Base-by-base conservation (phyloP, 208 protist genomes). In the Wallacemonas sp. region DNA sequence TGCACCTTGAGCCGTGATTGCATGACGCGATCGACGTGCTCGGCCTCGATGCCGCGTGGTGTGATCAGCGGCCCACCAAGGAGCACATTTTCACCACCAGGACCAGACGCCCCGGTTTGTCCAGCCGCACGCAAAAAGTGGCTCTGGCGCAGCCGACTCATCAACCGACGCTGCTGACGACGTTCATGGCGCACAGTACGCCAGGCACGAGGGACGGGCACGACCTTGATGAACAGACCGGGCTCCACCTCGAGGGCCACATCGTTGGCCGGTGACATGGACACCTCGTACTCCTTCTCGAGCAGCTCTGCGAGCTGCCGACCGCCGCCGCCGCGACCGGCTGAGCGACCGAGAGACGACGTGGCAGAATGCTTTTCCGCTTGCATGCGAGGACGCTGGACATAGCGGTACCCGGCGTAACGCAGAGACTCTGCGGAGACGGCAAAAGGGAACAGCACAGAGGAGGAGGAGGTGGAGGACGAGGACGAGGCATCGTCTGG, bases 211-310 rank as follows among this genome's bases (percentile, higher is more conserved):
- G 39, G 48, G 31, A 32, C 20, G 16, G 46, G 28, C 16, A 46
- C 57, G 12, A 76, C 77, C 7, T 67, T 61, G 39, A 95, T 65
- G 22, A 82, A 91, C 14, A 95, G 78, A 0, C 87, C 87, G 10
- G 85, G 86, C 70, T 95, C 86, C 31, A 95, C 82, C 75, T 95
- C 86, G n/a, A 90, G 52, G 2, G 74, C 48, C 2, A 76, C 54
- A 20, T 77, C 82, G 12, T 65, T 62, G 26, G 46, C 65, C 0
- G 86, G 89, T 10, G 86, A 7, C 29, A 89, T 41, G n/a, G 74
- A 44, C 39, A 84, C 14, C 18, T 42, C 48, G 65, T 74, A 86
- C 42, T 79, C 42, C 0, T 52, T 46, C 39, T 44, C 46, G 3
- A 85, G 55, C 1, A 65, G 36, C 5, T 65, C 42, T 2, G 41